Evolutionary conservation across 176 grass and related monocot genomes (phyloP), one percentile per base, ranked within the genome.

Genomic region (Cenchrus purpureus): DNA sequence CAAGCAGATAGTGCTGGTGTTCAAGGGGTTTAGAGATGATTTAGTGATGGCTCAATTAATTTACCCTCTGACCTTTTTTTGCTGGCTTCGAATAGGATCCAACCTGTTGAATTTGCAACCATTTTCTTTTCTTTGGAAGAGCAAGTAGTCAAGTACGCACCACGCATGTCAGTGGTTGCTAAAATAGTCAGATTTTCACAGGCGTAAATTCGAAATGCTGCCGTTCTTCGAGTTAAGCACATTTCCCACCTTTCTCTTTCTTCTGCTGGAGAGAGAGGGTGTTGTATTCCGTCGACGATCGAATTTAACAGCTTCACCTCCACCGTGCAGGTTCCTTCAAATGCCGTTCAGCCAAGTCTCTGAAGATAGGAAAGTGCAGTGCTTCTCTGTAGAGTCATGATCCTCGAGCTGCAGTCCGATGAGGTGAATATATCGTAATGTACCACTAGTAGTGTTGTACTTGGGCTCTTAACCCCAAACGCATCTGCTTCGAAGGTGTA

Each of bases 21-120:
- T 14, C 25, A 65, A 44, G 32, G 49, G 16, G 16, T 37, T 12
- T 43, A 6, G 54, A 74, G 32, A 42, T 73, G 67, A 57, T 28
- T 37, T 42, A 20, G 22, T 51, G 62, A 61, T 69, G 29, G 15
- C 14, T 64, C 29, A 80, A 45, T 10, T 60, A 14, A 73, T 56
- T 65, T 53, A n/a, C 50, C 51, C 78, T 87, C 85, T 87, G 61
- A 87, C 85, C 16, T 74, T 51, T 48, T 54, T 82, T 44, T 82
- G 79, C 29, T 87, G 86, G 71, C 72, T 76, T 82, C 61, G 28
- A 40, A 48, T 87, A 87, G 85, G 85, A 81, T 78, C 78, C 40
- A 82, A 87, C 78, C 17, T 25, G 17, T 75, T 76, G 79, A 87
- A 82, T 46, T 76, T 76, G 78, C 15, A 25, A 25, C 68, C 65